Base-by-base conservation (phyloP, 169 alveolate species). In the Eimeria acervulina region DNA sequence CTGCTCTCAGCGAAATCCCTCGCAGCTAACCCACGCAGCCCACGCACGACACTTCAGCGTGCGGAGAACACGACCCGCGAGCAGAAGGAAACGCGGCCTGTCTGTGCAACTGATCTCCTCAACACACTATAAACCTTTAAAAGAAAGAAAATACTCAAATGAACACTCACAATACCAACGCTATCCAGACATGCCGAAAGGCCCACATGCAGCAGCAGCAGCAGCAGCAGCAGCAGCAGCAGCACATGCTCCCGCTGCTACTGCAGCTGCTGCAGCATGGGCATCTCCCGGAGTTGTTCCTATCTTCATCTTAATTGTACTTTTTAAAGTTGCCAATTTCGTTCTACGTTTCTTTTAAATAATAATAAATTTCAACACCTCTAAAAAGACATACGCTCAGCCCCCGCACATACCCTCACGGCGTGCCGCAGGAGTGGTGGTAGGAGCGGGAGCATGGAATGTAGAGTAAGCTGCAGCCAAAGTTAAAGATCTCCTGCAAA, bases 191-290 rank as follows among this genome's bases (percentile, higher is more conserved):
- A 31, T 26, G 47, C 81, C 81, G 28, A 36, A 33, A 33, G 40
- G 33, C 81, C 81, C 81, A 70, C 81, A 70, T 70, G 81, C 81
- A 70, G 81, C 81, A 70, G 81, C 51, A 70, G 81, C 81, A 36
- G 81, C 33, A 70, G 81, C 51, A 70, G 81, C 81, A 36, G 81
- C 33, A 70, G 81, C 81, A 70, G 81, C 81, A 70, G 81, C 81
- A 51, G 51, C 51, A 70, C 51, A 70, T 70, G 81, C 81, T 70
- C 51, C 81, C 33, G 47, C 51, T 33, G 81, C 51, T 33, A 70
- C 51, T 33, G 81, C 47, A 1, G 28, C 51, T 8, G 28, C 47
- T 70, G 81, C 51, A 70, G 51, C n/a, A 70, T 17, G 1, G 47
- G 81, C 47, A 33, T 26, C 28, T n/a, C 47, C 2, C 2, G 47